phyloP scores from a whole-genome alignment of 768 basidiomycete species.

The Rhizopogon vesiculosus region DNA sequence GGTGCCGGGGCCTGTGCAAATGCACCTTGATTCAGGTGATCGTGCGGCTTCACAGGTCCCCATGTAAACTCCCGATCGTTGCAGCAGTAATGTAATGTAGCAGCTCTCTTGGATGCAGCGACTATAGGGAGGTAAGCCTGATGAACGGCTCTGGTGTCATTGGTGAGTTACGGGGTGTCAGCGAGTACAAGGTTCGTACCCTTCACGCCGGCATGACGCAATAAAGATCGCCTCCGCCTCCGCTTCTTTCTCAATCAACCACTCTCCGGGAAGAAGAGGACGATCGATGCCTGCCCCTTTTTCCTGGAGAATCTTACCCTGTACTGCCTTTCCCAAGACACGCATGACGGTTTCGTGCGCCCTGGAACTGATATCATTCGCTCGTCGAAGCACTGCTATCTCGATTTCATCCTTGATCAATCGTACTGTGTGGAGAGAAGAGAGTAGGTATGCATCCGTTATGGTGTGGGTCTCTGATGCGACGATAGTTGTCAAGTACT shows the following conservation, averaged over 20 bases:
- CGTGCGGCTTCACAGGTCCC: slow-evolving; percentile 62
- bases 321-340: slow-evolving; percentile 73
- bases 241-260: slow-evolving; percentile 88
- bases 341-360: slow-evolving; percentile 94
- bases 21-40: slow-evolving; percentile 47
- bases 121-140: slow-evolving; percentile 94
- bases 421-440: slow-evolving; percentile 77
- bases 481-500: slow-evolving; percentile 35
- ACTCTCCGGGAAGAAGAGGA: slow-evolving; percentile 68
- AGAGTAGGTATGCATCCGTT: slow-evolving; percentile 62
- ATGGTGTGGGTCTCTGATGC: slow-evolving; percentile 30
- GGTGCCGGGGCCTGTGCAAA: slow-evolving; percentile 35
- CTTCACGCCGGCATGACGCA: slow-evolving; percentile 83
- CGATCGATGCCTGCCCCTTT: slow-evolving; percentile 35
- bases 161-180: not conserved
- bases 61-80: slow-evolving; percentile 85
- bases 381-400: slow-evolving; percentile 68
- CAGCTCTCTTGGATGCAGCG: slow-evolving; percentile 80
- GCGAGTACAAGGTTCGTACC: slow-evolving; percentile 42
- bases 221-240: slow-evolving; percentile 95
- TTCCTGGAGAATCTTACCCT: slow-evolving; percentile 44
- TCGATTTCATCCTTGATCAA: slow-evolving; percentile 75
- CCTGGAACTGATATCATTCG: slow-evolving; percentile 81
- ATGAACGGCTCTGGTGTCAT: slow-evolving; percentile 55
- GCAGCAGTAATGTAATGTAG: slow-evolving; percentile 93